Evolutionary conservation across 192 early-diverging fungal species (phyloP).

Genomic region (Entomortierella parvispora): DNA sequence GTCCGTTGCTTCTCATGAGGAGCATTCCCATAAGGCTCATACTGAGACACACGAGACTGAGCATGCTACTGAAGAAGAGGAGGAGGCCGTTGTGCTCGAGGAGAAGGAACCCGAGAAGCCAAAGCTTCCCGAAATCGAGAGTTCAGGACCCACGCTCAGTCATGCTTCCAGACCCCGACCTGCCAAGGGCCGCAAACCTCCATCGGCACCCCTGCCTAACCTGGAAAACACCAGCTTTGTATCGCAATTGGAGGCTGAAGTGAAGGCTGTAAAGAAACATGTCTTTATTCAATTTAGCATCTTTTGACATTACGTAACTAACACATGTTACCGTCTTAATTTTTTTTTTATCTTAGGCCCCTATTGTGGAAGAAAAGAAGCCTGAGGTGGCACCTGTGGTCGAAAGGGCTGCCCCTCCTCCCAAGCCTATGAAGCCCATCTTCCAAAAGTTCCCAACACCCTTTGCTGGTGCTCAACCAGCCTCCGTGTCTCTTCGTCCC

Average conservation of each 20-base stretch:
- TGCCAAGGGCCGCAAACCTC: conserved; percentile 46
- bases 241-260: conserved; percentile 44
- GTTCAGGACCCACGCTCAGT: conserved; percentile 29
- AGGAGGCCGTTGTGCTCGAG: background rate
- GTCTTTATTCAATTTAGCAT: background rate
- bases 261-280: conserved; percentile 39
- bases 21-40: background rate
- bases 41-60: conserved; percentile 3
- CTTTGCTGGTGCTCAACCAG: conserved; percentile 37
- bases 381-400: conserved; percentile 23
- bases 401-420: conserved; percentile 30
- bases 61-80: background rate
- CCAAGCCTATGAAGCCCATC: conserved; percentile 53
- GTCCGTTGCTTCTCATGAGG: background rate
- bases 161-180: conserved; percentile 43
- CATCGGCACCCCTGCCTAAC: conserved; percentile 35
- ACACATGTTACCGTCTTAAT: background rate
- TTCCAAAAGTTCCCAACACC: conserved; percentile 54
- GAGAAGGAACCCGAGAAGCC: conserved; percentile 50
- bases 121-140: conserved; percentile 47
- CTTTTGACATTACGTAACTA: background rate
- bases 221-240: conserved; percentile 34
- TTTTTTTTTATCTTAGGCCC: conserved; percentile 17
- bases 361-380: conserved; percentile 40
- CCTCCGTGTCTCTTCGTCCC: conserved; percentile 19